Evolutionary conservation across 2,329 filamentous ascomycete species (phyloP).

Genomic region (Aspergillus aculeatus): DNA sequence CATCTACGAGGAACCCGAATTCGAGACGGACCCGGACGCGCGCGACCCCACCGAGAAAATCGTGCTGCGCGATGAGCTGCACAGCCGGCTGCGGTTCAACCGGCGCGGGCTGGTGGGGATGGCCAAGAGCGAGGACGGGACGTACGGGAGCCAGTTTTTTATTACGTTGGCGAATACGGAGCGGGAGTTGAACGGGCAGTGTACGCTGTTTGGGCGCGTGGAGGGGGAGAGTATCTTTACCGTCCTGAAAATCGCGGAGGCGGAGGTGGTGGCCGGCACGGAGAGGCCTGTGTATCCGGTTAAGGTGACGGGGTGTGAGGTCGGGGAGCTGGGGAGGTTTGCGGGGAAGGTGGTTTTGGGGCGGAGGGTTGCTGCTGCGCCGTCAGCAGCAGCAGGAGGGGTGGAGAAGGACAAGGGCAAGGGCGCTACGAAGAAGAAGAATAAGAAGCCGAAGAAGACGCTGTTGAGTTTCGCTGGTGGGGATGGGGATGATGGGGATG

Average conservation of each 20-base stretch:
- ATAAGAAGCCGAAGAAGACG: slow-evolving; percentile 43
- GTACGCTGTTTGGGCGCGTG: slow-evolving; percentile 89
- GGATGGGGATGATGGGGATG: slow-evolving; percentile 38
- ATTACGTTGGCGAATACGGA: slow-evolving; percentile 79
- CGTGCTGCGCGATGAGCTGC: slow-evolving; percentile 84
- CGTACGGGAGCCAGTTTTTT: slow-evolving; percentile 97
- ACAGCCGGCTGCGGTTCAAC: slow-evolving; percentile 90
- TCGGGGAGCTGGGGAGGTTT: slow-evolving; percentile 47
- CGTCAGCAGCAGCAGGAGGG: slow-evolving; percentile 24
- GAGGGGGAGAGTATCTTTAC: slow-evolving; percentile 96
- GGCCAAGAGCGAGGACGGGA: slow-evolving; percentile 72
- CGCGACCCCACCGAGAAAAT: slow-evolving; percentile 54
- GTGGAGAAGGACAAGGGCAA: slow-evolving; percentile 27
- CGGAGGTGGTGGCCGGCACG: slow-evolving; percentile 72
- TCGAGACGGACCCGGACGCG: slow-evolving; percentile 54
- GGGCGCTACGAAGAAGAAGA: slow-evolving; percentile 39
- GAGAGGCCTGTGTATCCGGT: slow-evolving; percentile 85
- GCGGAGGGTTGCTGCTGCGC: slow-evolving; percentile 26
- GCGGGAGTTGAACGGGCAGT: slow-evolving; percentile 81
- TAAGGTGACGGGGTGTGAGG: slow-evolving; percentile 59
- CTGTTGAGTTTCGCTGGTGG: slow-evolving; percentile 50
- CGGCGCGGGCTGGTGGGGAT: slow-evolving; percentile 88
- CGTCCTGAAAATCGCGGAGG: slow-evolving; percentile 87
- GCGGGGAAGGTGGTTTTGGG: slow-evolving; percentile 45
- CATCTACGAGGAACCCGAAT: slow-evolving; percentile 73